Evolutionary conservation across 352 stramenopile species (phyloP).

Genomic region (Globisporangium camurandrum): DNA sequence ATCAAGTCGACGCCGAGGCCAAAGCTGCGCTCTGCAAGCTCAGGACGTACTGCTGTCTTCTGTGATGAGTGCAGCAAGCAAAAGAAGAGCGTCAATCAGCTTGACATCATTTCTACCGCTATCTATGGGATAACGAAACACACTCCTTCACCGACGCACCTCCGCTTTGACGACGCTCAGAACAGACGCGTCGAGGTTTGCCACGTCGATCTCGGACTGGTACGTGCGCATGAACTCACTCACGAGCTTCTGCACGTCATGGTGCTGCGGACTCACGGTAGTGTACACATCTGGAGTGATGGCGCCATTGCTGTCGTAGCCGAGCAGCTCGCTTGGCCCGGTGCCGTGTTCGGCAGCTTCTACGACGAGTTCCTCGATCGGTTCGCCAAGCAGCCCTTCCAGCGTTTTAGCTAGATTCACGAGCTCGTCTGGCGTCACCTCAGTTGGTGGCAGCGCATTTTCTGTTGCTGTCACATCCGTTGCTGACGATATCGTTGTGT

Average conservation of each 20-base stretch:
- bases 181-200: constrained; percentile 33
- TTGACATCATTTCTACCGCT: too few species aligned
- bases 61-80: constrained; percentile 1
- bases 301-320: neutral
- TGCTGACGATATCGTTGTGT: neutral
- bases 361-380: neutral
- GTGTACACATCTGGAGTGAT: neutral
- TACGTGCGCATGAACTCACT: constrained; percentile 45
- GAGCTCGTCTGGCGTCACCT: neutral
- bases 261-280: constrained; percentile 11
- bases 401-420: neutral
- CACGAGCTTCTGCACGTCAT: constrained; percentile 28
- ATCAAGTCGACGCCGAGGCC: constrained; percentile 28
- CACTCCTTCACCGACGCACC: neutral
- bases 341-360: neutral
- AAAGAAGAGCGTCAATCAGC: neutral
- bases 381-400: constrained; percentile 1
- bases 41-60: constrained; percentile 26
- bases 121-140: neutral
- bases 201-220: constrained; percentile 30
- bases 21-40: constrained; percentile 37
- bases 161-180: constrained; percentile 45
- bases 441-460: neutral
- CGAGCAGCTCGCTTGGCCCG: constrained; percentile 12
- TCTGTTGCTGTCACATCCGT: neutral